Percentiles rank a stretch among this genome's conserved stretches.
These are phyloP conservation scores for Phytophthora cactorum DNA, from an alignment of 352 stramenopile species.

Conservation along the genomic window DNA sequence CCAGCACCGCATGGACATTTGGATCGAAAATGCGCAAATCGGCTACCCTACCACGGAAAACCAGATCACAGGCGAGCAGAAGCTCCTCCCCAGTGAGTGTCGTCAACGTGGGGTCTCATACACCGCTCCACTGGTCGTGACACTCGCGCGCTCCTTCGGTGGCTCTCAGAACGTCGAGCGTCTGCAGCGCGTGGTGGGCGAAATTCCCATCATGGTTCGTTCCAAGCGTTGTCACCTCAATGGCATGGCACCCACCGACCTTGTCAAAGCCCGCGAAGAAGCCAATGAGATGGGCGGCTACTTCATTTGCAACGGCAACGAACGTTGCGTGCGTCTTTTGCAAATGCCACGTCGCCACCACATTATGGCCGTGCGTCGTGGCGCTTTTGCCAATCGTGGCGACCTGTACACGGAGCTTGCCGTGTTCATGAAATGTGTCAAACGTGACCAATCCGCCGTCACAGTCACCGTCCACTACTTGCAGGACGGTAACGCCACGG, in stretches of 20 bases:
- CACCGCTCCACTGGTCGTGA: slow-evolving; percentile 94
- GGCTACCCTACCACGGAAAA: slow-evolving; percentile 88
- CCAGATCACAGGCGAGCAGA: slow-evolving; percentile 84
- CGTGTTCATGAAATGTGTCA: slow-evolving; percentile 97
- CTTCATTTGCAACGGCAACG: slow-evolving; percentile 99
- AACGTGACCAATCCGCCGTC: slow-evolving; percentile 95
- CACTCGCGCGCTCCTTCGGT: slow-evolving; percentile 85
- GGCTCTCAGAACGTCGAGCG: slow-evolving; percentile 86
- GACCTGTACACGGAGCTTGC: slow-evolving; percentile 97
- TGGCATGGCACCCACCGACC: slow-evolving; percentile 81
- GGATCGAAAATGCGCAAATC: slow-evolving; percentile 96
- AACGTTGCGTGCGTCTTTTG: slow-evolving; percentile 97
- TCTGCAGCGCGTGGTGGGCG: slow-evolving; percentile 90
- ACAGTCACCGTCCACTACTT: slow-evolving; percentile 99
- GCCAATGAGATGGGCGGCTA: slow-evolving; percentile 98
- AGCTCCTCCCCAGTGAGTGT: slow-evolving; percentile 94
- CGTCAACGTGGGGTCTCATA: slow-evolving; percentile 97
- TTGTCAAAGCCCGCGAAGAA: slow-evolving; percentile 92
- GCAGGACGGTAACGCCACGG: slow-evolving; percentile 95
- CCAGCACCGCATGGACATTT: slow-evolving; percentile 79
- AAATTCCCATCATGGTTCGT: slow-evolving; percentile 98
- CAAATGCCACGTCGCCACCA: slow-evolving; percentile 93
- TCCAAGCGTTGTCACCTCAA: slow-evolving; percentile 96
- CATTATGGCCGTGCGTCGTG: slow-evolving; percentile 95
- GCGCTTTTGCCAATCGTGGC: slow-evolving; percentile 98